A percentile compares a stretch with the other conserved stretches of the same genome.
Conservation (phyloP, 2,329 filamentous ascomycete genomes). For the Diaporthe sp. region DNA sequence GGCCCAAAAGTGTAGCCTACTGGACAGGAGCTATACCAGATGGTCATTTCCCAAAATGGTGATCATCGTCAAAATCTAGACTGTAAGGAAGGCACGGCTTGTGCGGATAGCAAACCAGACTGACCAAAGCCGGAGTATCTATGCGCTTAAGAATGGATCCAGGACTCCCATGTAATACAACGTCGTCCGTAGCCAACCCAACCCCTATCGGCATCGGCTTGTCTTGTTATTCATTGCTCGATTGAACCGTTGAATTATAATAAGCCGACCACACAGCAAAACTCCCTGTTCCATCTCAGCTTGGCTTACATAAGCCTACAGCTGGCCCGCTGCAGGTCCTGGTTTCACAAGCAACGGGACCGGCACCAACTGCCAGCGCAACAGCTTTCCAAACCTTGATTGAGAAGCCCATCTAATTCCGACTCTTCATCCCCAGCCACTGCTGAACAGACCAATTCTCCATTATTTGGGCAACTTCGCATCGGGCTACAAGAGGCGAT, state of each 20-base stretch:
- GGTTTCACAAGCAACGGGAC: conserved; percentile 35
- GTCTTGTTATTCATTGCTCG: not conserved
- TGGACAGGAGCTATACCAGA: not conserved
- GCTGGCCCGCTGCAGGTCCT: conserved; percentile 14
- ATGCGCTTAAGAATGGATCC: not conserved
- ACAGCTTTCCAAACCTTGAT: conserved; percentile 24
- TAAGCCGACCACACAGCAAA: not conserved
- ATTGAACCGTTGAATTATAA: not conserved
- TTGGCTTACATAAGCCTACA: conserved; percentile 39
- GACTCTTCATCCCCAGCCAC: not conserved
- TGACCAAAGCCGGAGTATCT: not conserved
- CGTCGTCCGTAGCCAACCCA: not conserved
- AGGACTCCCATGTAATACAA: not conserved
- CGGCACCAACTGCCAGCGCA: conserved; percentile 24
- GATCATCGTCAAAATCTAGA: not conserved
- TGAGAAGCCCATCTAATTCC: conserved; percentile 7
- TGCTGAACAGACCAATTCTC: not conserved
- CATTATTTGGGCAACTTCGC: not conserved
- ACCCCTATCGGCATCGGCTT: not conserved
- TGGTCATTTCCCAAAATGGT: not conserved
- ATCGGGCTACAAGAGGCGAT: conserved; percentile 13
- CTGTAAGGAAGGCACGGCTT: not conserved
- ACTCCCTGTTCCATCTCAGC: not conserved
- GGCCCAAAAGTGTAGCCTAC: not conserved
- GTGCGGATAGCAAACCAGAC: not conserved